Percentiles rank a stretch among this genome's conserved stretches.
Conservation (phyloP, 352 stramenopile genomes). For the Phytophthora hybrid region DNA sequence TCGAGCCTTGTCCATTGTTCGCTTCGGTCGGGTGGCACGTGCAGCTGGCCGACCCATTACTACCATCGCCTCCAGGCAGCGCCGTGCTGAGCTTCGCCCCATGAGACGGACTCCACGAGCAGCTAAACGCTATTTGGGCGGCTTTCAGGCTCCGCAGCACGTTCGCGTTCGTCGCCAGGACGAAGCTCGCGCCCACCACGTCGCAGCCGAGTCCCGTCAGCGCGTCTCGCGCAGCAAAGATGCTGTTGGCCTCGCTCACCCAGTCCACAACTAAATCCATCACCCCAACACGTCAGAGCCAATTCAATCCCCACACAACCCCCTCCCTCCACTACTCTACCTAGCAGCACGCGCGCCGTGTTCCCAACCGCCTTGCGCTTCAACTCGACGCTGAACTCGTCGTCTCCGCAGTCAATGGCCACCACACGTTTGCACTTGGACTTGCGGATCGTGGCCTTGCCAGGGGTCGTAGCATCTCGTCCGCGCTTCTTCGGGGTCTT, state of each 20-base stretch:
- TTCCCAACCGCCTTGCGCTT: slow-evolving; percentile 37
- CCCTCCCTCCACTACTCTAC: slow-evolving; percentile 20
- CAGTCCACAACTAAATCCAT: slow-evolving; percentile 54
- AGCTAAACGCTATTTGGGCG: slow-evolving; percentile 53
- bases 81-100: slow-evolving; percentile 40
- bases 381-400: slow-evolving; percentile 38
- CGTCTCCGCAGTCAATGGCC: slow-evolving; percentile 33
- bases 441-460: slow-evolving; percentile 15
- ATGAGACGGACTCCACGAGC: slow-evolving; percentile 53
- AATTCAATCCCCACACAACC: no score
- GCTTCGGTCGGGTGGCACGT: slow-evolving; percentile 18
- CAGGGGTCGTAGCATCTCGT: slow-evolving; percentile 9
- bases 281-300: no score
- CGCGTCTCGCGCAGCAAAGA: slow-evolving; percentile 56
- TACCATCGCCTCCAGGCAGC: not conserved
- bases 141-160: slow-evolving; percentile 50
- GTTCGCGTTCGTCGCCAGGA: slow-evolving; percentile 49
- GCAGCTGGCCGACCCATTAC: slow-evolving; percentile 7
- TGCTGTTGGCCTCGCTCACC: slow-evolving; percentile 53
- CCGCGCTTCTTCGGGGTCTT: slow-evolving; percentile 9
- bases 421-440: slow-evolving; percentile 40
- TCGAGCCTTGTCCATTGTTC: slow-evolving; percentile 26
- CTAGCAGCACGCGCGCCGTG: slow-evolving; percentile 38
- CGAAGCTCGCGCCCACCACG: slow-evolving; percentile 58
- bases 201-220: slow-evolving; percentile 51